Base-by-base conservation (phyloP, 352 stramenopile genomes). In the Phytopythium delawarense region DNA sequence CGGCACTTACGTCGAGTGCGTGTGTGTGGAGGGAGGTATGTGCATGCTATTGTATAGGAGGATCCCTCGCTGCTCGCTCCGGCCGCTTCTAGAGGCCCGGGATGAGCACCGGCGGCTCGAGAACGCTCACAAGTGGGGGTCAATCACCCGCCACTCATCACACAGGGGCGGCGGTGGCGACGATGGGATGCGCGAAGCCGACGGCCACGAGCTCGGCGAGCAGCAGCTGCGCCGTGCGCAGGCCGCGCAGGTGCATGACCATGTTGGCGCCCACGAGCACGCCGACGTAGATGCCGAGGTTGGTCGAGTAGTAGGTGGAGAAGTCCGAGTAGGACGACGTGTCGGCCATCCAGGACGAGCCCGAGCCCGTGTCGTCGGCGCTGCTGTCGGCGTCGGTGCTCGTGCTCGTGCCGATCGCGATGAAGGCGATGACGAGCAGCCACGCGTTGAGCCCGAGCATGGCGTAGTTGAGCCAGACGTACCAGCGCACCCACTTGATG, bases 381-480 rank as follows among this genome's bases (percentile, higher is more conserved):
- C 56, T 35, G 21, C 48, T 58, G 50, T 13, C 16, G 56, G 60
- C 16, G 55, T 69, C 58, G 32, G 15, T 45, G 28, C 72, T 69
- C 55, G 48, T 12, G 35, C 62, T 67, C 34, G 61, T 54, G 20
- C 50, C 65, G 13, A 57, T 62, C 20, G 69, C 67, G 59, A 83
- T 77, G 44, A 88, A 46, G 18, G 73, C 75, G 62, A 88, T 66
- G 20, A 74, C 63, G 20, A 85, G 62, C 68, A 85, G 67, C 77
- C 80, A 90, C 64, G 87, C 51, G 59, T 92, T 92, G 62, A 91
- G 63, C 23, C 69, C 67, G 55, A 90, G 25, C 74, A 91, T 88
- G 35, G 67, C 64, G 71, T 88, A 89, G 79, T 92, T 90, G 49
- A 79, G 70, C 72, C 78, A 90, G 53, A 88, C 59, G 71, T 79